Conservation (phyloP, 2,329 filamentous ascomycete species). For the Acrocalymma vagum region DNA sequence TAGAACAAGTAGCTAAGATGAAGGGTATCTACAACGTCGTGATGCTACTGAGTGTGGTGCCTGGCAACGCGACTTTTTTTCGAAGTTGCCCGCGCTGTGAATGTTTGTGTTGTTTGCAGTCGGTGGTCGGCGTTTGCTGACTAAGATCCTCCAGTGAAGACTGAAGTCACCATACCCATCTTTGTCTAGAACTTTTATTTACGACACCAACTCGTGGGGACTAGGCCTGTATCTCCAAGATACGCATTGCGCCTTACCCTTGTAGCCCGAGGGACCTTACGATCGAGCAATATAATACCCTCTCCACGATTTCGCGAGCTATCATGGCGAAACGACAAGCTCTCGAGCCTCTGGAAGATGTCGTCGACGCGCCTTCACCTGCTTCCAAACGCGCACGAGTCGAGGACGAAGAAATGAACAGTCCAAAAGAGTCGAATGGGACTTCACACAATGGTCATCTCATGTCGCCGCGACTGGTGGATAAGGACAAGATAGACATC, state of each 20-base stretch:
- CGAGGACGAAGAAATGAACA: constrained; percentile 51
- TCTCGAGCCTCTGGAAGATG: constrained; percentile 54
- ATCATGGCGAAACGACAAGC: constrained; percentile 59
- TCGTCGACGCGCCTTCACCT: constrained; percentile 52
- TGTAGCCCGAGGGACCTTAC: too few relatives aligned
- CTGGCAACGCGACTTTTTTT: constrained; percentile 47
- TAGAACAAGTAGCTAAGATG: constrained; percentile 26
- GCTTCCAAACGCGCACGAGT: constrained; percentile 58
- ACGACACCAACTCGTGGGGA: too few relatives aligned
- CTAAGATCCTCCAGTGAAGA: constrained; percentile 23
- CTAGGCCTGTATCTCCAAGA: too few relatives aligned
- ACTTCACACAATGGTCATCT: constrained; percentile 36
- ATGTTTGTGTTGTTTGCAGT: constrained; percentile 34
- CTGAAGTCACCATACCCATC: constrained; percentile 7
- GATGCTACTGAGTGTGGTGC: constrained; percentile 37
- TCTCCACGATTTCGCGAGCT: neutral
- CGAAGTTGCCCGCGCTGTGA: constrained; percentile 32
- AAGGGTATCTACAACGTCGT: constrained; percentile 41
- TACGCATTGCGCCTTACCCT: too few relatives aligned
- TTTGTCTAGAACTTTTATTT: constrained; percentile 27
- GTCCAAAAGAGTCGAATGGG: constrained; percentile 29
- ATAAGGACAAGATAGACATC: constrained; percentile 41
- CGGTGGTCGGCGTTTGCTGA: constrained; percentile 26
- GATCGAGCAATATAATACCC: too few relatives aligned
- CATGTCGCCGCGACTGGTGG: constrained; percentile 35